A percentile compares a stretch with the other conserved stretches of the same genome.
Conservation (phyloP, 441 rosid genomes). For the Isatis lusitanica region DNA sequence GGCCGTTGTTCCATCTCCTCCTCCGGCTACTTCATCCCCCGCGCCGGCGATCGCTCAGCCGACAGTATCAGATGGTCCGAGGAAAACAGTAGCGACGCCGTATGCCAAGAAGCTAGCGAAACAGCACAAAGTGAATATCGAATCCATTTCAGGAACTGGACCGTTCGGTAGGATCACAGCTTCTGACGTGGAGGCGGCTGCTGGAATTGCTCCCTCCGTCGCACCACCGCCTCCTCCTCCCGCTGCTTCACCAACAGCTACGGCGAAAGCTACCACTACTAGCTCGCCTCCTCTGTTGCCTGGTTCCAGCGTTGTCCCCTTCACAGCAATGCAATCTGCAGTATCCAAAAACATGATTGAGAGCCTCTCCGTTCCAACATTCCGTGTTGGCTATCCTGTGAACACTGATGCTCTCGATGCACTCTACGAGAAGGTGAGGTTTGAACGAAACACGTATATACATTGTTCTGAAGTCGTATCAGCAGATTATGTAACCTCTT, state of each 20-base stretch:
- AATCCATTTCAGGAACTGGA: constrained; percentile 69
- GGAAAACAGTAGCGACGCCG: constrained; percentile 73
- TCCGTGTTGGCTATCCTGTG: constrained; percentile 90
- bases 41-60: constrained; percentile 52
- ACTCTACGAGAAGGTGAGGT: constrained; percentile 69
- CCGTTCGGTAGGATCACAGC: constrained; percentile 83
- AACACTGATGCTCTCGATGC: constrained; percentile 87
- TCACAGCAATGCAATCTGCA: constrained; percentile 87
- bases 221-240: constrained; percentile 35
- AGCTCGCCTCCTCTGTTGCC: constrained; percentile 56
- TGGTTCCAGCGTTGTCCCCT: constrained; percentile 76
- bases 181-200: constrained; percentile 78
- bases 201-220: constrained; percentile 63
- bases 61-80: constrained; percentile 46
- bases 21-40: constrained; percentile 53
- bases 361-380: constrained; percentile 86
- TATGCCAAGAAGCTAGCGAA: constrained; percentile 89
- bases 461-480: constrained; percentile 3
- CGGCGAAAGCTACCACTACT: constrained; percentile 39
- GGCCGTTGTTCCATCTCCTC: constrained; percentile 40
- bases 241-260: constrained; percentile 3
- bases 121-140: constrained; percentile 84
- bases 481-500: neutral
- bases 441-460: neutral
- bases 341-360: constrained; percentile 86